Evolutionary conservation across 2,329 filamentous ascomycete genomes (phyloP), one percentile per base, ranked within the genome.

Genomic region (Trichophyton schoenleinii): DNA sequence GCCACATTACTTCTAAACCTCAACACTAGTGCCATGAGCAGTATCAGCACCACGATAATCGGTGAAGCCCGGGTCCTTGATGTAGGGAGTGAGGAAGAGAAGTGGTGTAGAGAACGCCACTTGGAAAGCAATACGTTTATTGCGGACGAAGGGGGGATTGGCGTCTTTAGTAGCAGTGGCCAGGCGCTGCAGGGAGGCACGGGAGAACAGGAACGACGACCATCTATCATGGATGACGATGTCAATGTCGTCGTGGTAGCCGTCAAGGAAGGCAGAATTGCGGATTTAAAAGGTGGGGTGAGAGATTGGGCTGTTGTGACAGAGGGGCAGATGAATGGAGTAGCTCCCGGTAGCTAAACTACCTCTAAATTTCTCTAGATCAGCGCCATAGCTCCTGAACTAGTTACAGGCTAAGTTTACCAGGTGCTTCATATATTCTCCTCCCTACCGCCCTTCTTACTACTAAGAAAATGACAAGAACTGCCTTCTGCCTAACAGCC

Each of bases 281-380:
- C 88, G 66, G 94, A 96, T 73, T 96, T 88, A 88, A 96, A 96
- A 77, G 92, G 94, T n/a, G 84, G 85, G 13, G 90, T 97, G 3
- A 84, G 87, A 68, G 92, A 97, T 71, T 97, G 84, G 83, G 65
- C 69, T 31, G 65, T 79, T 62, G 70, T 77, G 34, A 67, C 70
- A 44, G 68, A 71, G 38, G 72, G 69, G 25, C 34, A 41, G 22
- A 11, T 36, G 8, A 58, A 58, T 44, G 55, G 55, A n/a, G 41
- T 58, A 58, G 18, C 15, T n/a, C 25, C 31, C 2, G 9, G 34
- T 38, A 38, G 34, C 34, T 38, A 38, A 38, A 31, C 28, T 31
- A 31, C 28, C 28, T 31, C 28, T 31, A 31, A 31, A 31, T 31
- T 31, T 31, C 28, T 31, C 28, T 31, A 31, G 28, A 6, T 31